Evolutionary conservation across 1,284 basidiomycete species (phyloP).

Genomic region (Ustilago esculenta): DNA sequence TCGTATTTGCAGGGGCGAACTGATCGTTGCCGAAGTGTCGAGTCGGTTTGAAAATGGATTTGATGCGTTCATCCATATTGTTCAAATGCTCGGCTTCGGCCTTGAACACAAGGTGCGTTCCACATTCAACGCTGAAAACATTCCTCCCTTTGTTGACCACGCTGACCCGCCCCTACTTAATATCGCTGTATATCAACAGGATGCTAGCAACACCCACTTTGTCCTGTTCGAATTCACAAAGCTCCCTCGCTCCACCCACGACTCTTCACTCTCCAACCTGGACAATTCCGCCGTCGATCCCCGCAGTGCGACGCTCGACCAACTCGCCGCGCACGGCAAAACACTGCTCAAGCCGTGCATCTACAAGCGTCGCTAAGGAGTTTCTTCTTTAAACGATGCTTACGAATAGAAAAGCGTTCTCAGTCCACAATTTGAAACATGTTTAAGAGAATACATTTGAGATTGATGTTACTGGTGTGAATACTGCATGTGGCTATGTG

Average conservation of each 20-base stretch:
- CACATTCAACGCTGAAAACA: too few relatives aligned
- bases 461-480: too few relatives aligned
- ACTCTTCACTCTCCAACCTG: background rate
- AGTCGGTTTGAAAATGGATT: conserved; percentile 50
- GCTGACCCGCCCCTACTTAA: too few relatives aligned
- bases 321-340: conserved; percentile 73
- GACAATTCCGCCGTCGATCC: background rate
- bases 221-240: conserved; percentile 55
- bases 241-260: background rate
- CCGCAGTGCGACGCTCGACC: conserved; percentile 39
- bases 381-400: too few relatives aligned
- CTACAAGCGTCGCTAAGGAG: conserved; percentile 89
- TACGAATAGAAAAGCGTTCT: too few relatives aligned
- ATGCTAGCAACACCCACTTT: conserved; percentile 56
- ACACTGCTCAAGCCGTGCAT: conserved; percentile 87
- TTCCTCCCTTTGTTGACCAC: background rate
- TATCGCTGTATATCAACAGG: too few relatives aligned
- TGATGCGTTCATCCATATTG: conserved; percentile 78
- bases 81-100: conserved; percentile 82
- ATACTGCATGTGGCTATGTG: too few relatives aligned
- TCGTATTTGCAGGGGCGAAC: conserved; percentile 74
- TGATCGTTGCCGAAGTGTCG: conserved; percentile 93
- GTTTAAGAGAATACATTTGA: too few relatives aligned
- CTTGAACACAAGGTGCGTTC: conserved; percentile 72
- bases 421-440: too few relatives aligned